Conservation (phyloP, 768 basidiomycete species). For the Galerina marginata region DNA sequence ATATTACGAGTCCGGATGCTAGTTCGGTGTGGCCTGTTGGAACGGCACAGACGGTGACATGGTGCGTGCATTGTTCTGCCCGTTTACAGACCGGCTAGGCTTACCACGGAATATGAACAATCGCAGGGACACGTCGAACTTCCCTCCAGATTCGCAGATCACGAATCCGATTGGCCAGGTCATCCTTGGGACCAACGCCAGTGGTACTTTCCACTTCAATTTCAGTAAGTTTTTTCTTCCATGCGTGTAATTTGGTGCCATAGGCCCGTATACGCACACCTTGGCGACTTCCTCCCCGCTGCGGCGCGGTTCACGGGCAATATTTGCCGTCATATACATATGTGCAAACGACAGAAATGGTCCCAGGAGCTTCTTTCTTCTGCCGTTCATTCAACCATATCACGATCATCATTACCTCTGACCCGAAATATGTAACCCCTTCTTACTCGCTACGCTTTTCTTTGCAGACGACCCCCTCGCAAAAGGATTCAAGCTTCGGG, state of each 20-base stretch:
- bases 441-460: slow-evolving; percentile 12
- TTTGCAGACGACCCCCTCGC: slow-evolving; percentile 63
- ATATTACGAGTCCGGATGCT: slow-evolving; percentile 52
- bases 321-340: background rate
- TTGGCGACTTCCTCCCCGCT: background rate
- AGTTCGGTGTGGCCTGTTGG: slow-evolving; percentile 58
- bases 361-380: too few species aligned
- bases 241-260: background rate
- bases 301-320: background rate
- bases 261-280: background rate
- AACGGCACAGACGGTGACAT: slow-evolving; percentile 51
- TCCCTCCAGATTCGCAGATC: slow-evolving; percentile 49
- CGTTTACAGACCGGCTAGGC: background rate
- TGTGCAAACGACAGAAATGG: background rate
- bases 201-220: slow-evolving; percentile 57
- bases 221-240: slow-evolving; percentile 42
- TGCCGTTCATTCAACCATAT: too few species aligned
- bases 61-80: slow-evolving; percentile 40
- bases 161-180: slow-evolving; percentile 56
- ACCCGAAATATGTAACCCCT: background rate
- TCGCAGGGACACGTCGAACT: slow-evolving; percentile 54
- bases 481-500: slow-evolving; percentile 52
- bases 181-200: slow-evolving; percentile 53
- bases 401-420: too few species aligned
- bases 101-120: background rate